Conservation (phyloP, 345 rosid species). For the Clarkia xantiana region DNA sequence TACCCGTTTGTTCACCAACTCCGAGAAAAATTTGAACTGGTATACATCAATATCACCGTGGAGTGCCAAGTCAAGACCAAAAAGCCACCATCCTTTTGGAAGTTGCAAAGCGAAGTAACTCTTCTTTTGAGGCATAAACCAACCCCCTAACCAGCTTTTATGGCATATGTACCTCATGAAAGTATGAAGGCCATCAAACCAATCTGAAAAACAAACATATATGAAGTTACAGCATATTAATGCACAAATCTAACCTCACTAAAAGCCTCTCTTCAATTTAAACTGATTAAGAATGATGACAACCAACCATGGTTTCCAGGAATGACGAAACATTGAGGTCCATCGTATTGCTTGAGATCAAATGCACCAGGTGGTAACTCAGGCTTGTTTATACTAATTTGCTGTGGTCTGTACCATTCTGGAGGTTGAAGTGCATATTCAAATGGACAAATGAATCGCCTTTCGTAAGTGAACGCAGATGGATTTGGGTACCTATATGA, state of each 20-base stretch:
- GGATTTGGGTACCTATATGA: constrained; percentile 85
- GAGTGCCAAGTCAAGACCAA: constrained; percentile 96
- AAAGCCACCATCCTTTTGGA: constrained; percentile 92
- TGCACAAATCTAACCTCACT: too few relatives aligned
- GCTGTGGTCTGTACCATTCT: constrained; percentile 52
- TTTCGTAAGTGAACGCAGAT: constrained; percentile 75
- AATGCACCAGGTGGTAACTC: constrained; percentile 62
- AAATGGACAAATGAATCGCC: constrained; percentile 80
- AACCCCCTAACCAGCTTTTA: constrained; percentile 98
- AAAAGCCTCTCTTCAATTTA: not conserved
- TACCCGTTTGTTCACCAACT: constrained; percentile 69
- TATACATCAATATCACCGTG: constrained; percentile 95
- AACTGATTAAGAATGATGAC: constrained; percentile 10
- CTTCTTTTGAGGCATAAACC: constrained; percentile 99
- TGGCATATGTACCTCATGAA: constrained; percentile 98
- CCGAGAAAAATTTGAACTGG: constrained; percentile 92
- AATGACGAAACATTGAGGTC: constrained; percentile 86
- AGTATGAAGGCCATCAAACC: constrained; percentile 98
- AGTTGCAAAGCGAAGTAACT: constrained; percentile 96
- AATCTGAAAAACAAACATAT: constrained; percentile 41
- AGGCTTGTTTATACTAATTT: constrained; percentile 74
- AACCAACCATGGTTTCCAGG: constrained; percentile 97
- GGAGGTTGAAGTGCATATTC: constrained; percentile 98
- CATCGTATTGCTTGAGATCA: constrained; percentile 67
- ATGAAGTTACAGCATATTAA: not conserved